A percentile compares a stretch with the other conserved stretches of the same genome.
Evolutionary conservation across 1,284 basidiomycete genomes (phyloP).

Genomic region (Volvariella volvacea): DNA sequence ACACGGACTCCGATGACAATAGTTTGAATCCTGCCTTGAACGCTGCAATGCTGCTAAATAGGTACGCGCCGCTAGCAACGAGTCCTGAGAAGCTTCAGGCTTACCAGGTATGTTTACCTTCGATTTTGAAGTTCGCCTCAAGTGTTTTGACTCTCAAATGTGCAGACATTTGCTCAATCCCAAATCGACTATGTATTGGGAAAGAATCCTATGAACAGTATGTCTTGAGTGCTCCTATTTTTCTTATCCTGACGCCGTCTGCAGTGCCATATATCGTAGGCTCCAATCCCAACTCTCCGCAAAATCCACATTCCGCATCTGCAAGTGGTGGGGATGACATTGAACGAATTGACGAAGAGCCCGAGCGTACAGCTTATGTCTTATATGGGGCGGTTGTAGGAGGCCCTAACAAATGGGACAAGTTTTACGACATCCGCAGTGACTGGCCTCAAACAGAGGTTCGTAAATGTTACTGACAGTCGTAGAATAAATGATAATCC

Average conservation of each 20-base stretch:
- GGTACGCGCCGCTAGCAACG: constrained; percentile 73
- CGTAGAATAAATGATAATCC: constrained; percentile 7
- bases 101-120: constrained; percentile 47
- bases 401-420: constrained; percentile 74
- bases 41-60: constrained; percentile 72
- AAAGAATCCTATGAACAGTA: constrained; percentile 80
- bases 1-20: constrained; percentile 72
- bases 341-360: constrained; percentile 64
- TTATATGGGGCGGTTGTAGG: constrained; percentile 87
- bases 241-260: neutral
- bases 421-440: constrained; percentile 78
- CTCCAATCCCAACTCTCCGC: constrained; percentile 81
- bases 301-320: constrained; percentile 84
- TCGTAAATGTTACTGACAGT: neutral
- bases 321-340: constrained; percentile 78
- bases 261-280: constrained; percentile 78
- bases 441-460: constrained; percentile 81
- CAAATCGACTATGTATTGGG: constrained; percentile 84
- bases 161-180: constrained; percentile 58
- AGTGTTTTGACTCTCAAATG: neutral
- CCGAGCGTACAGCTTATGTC: constrained; percentile 63
- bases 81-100: constrained; percentile 46
- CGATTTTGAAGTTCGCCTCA: neutral
- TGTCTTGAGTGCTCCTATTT: constrained; percentile 9
- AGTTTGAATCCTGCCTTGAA: constrained; percentile 86